phyloP scores from a whole-genome alignment of 352 stramenopile genomes.

The Phytophthora vignae region DNA sequence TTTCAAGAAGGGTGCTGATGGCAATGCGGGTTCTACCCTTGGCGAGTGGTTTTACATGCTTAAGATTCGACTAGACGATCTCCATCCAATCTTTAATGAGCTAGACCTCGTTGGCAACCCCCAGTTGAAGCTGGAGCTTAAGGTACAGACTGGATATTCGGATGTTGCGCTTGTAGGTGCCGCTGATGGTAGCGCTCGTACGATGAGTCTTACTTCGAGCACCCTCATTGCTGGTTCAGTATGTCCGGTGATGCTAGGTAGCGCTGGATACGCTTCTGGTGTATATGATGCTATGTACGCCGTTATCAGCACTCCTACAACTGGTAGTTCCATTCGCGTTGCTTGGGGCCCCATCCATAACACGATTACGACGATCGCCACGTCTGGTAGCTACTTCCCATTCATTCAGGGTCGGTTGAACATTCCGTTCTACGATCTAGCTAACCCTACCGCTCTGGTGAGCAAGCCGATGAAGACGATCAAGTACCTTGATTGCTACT shows the following conservation, averaged over 20 bases:
- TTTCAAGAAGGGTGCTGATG: background rate
- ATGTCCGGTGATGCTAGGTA: background rate
- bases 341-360: constrained; percentile 1
- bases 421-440: constrained; percentile 44
- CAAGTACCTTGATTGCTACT: constrained; percentile 34
- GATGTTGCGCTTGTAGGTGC: too few species aligned
- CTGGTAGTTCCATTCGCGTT: too few species aligned
- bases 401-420: constrained; percentile 5
- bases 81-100: background rate
- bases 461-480: too few species aligned
- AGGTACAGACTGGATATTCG: background rate
- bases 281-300: background rate
- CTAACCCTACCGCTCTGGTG: constrained; percentile 25
- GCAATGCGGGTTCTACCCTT: background rate
- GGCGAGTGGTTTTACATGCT: background rate
- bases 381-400: background rate
- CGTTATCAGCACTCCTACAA: too few species aligned
- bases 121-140: background rate
- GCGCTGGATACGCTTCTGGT: background rate
- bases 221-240: background rate
- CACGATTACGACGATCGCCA: background rate
- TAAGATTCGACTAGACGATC: background rate
- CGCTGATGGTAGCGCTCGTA: background rate
- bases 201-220: background rate
- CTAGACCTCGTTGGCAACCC: background rate